These are phyloP conservation scores for Fragilaria crotonensis DNA, from an alignment of 108 stramenopile genomes.

Conservation along the genomic window DNA sequence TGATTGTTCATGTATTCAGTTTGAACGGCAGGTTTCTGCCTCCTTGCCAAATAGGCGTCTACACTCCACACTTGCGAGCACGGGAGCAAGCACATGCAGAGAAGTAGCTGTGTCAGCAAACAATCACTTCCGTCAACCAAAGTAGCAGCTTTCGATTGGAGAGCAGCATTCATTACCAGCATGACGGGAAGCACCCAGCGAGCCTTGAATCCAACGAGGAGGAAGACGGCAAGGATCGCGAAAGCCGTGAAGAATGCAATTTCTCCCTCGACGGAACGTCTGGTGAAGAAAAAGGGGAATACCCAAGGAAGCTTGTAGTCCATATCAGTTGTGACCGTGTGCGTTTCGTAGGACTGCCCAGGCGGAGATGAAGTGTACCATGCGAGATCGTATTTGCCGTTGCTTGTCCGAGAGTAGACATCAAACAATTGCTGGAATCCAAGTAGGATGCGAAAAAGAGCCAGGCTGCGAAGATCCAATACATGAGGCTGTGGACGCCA, in stretches of 20 bases:
- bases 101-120: conserved; percentile 9
- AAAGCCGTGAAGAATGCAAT: background rate
- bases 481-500: background rate
- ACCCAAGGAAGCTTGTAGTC: background rate
- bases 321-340: conserved; percentile 1
- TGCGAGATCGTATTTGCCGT: conserved; percentile 9
- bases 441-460: conserved; percentile 12
- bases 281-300: conserved; percentile 3
- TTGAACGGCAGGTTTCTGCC: background rate
- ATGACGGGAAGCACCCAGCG: background rate
- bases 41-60: background rate
- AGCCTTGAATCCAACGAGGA: conserved; percentile 10
- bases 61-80: conserved; percentile 16
- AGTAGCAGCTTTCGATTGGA: conserved; percentile 3
- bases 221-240: conserved; percentile 2
- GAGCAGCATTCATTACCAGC: background rate
- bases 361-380: conserved; percentile 12
- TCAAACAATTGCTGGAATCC: conserved; percentile 11
- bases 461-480: conserved; percentile 11
- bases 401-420: conserved; percentile 3
- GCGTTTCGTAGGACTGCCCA: conserved; percentile 2
- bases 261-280: conserved; percentile 18
- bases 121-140: conserved; percentile 14
- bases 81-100: conserved; percentile 13
- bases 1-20: background rate